Base-by-base conservation (phyloP, 2,329 filamentous ascomycete genomes). In the Colletotrichum abscissum region DNA sequence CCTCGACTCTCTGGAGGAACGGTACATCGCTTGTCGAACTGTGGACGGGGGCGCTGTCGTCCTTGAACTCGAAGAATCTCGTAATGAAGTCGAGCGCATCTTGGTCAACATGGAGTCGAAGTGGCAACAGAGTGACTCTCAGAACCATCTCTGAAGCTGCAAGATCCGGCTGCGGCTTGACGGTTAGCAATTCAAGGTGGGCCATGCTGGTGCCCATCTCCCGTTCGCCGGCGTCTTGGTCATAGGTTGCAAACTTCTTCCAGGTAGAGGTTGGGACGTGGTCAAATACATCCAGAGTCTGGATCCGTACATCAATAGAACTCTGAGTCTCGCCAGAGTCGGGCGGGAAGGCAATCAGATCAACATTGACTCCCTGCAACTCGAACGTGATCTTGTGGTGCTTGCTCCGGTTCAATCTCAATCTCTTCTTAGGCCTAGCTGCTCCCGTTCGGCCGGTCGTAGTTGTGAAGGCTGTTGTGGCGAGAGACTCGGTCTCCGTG, bases 21-120 rank as follows among this genome's bases (percentile, higher is more conserved):
- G 95, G 94, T 7, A 93, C 85, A 67, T 97, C 95, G 58, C 91
- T 91, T 2, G 91, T 88, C 1, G 91, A 89, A 3, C 86, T 83
- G 35, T 91, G 87, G 5, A 86, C 83, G 0, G 88, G 85, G 9
- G 84, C 84, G 1, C 85, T 85, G 54, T 95, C 93, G 77, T 98
- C 95, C 79, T 98, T 97, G 87, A 99, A 99, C 78, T 97, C 95
- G 78, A 99, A 99, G 86, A 99, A 99, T 2, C 97, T 92, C 1
- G 94, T 97, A 80, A 99, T 94, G 80, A 99, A 99, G 80, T 99
- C 97, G 4, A 99, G 89, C 1, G 97, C 96, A 82, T 99, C 97
- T 82, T 99, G 97, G 79, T 99, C 97, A 42, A 99, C 95, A 80
- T 99, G 97, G 1, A 99, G 87, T 56, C 97, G 91, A 33, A 99